Evolutionary conservation across 2,329 filamentous ascomycete genomes (phyloP), one percentile per base, ranked within the genome.

Genomic region (Aspergillus awamori): DNA sequence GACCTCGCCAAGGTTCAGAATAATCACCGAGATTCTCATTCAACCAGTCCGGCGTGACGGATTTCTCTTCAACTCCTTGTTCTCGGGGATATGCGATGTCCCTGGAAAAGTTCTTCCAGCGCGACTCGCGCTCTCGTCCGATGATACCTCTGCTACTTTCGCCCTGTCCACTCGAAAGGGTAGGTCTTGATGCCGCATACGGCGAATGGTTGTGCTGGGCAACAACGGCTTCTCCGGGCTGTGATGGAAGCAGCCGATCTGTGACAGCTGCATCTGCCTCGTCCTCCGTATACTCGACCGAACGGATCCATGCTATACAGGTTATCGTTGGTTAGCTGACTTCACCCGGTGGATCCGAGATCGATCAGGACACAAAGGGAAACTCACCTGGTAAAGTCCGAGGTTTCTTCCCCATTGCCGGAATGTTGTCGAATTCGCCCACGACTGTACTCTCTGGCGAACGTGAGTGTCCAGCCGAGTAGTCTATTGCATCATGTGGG

Each of bases 1-100:
- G 75, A 48, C 82, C 82, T 49, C 84, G 76, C 86, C 86, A 89
- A 22, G 80, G 80, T 38, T 74, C 72, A 5, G 77, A 78, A 61
- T 80, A 82, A 63, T 81, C 76, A 20, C 76, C 77, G 39, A 78
- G 68, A 59, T 82, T 77, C 57, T 78, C 68, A 63, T 78, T 75
- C 64, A 82, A 60, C 79, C 77, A 83, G 56, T 83, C 80, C 11
- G 73, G 66, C 8, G 76, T 75, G 48, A 82, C 80, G 20, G 73
- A 72, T 66, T 80, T 77, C 59, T 75, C 74, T 64, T 78, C 72
- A 13, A 71, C 65, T 4, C 69, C 69, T 36, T 70, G 63, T n/a
- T 72, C 68, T 17, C 69, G 74, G 0, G 80, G 77, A 65, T 82
- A 81, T 53, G 77, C 74, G 33, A 77, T 78, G 1, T 76, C 68